Percentiles rank a stretch among this genome's conserved stretches.
Conservation (phyloP, 345 rosid genomes). For the Gossypium rotundifolium region DNA sequence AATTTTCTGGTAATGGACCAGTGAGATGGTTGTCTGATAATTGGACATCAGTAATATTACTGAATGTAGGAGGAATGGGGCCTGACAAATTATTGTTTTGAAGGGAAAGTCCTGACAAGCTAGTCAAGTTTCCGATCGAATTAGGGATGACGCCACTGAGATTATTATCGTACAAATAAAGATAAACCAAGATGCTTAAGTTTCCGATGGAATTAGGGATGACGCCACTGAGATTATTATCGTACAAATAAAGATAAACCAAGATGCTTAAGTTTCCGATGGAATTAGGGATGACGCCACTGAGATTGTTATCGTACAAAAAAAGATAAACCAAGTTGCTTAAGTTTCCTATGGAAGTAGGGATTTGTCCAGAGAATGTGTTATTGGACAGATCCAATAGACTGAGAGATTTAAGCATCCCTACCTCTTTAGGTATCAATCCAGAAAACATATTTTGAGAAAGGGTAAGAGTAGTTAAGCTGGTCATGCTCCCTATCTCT, state of each 20-base stretch:
- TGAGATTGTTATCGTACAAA: too few species aligned
- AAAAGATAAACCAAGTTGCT: too few species aligned
- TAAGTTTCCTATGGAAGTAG: not conserved
- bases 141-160: too few species aligned
- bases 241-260: too few species aligned
- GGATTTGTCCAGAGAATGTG: not conserved
- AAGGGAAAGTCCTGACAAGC: not conserved
- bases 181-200: too few species aligned
- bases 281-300: too few species aligned
- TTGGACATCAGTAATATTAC: not conserved
- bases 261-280: too few species aligned
- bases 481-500: not conserved
- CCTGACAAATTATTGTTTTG: not conserved
- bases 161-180: too few species aligned
- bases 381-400: fast-evolving
- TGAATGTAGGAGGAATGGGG: not conserved
- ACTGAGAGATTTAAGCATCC: not conserved
- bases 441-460: too few species aligned
- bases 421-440: not conserved
- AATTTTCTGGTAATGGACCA: not conserved
- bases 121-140: conserved; percentile 1
- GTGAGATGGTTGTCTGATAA: not conserved
- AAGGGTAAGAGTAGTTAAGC: too few species aligned
- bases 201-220: too few species aligned
- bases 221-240: too few species aligned